Conservation (phyloP, 441 rosid genomes). For the Biscutella laevigata region DNA sequence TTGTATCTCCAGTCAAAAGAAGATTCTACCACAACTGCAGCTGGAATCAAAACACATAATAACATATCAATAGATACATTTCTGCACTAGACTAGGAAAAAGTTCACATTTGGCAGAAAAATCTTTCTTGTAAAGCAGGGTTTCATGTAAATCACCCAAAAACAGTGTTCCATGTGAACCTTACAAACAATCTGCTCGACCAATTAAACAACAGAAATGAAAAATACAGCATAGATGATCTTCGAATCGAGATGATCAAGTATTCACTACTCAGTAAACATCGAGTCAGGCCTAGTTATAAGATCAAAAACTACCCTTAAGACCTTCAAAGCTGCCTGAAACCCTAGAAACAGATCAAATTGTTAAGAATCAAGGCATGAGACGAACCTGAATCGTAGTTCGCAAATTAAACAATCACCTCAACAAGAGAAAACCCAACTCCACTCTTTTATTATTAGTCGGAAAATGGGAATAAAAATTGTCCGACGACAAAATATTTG, state of each 20-base stretch:
- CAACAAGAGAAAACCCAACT: conserved; percentile 4
- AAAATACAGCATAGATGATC: background rate
- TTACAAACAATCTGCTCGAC: background rate
- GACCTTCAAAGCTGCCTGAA: conserved; percentile 17
- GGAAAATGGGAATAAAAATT: background rate
- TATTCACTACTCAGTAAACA: conserved; percentile 8
- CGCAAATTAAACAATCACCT: conserved; percentile 29
- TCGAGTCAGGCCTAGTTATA: background rate
- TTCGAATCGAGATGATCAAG: background rate
- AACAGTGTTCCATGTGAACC: background rate
- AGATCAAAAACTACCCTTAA: conserved; percentile 25
- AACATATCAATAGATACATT: conserved; percentile 1
- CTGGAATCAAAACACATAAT: conserved; percentile 28
- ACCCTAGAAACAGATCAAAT: conserved; percentile 12
- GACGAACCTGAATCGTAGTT: conserved; percentile 17
- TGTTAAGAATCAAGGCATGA: background rate
- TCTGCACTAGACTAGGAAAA: background rate
- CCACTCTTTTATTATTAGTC: conserved; percentile 13
- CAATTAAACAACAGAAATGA: background rate
- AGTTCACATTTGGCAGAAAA: conserved; percentile 7
- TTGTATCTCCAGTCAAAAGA: conserved; percentile 24
- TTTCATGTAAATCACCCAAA: background rate
- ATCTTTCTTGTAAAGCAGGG: background rate
- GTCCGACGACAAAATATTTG: background rate
- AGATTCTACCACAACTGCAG: conserved; percentile 25